phyloP scores from a whole-genome alignment of 2,329 filamentous ascomycete species.

The Graphilbum fragrans region DNA sequence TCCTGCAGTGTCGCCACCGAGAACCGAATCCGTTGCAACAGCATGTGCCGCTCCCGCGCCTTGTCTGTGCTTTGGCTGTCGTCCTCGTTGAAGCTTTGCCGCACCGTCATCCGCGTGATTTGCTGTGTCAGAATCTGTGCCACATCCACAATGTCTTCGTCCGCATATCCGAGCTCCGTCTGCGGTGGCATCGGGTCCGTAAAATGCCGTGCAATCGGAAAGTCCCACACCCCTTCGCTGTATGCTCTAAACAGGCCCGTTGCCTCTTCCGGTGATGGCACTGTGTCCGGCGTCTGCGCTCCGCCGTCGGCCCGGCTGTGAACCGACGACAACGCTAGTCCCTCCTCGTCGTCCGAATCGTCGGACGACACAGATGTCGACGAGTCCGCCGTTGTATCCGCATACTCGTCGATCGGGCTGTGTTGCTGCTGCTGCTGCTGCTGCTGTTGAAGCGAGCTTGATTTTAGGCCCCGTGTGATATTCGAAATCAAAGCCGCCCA shows the following conservation, averaged over 20 bases:
- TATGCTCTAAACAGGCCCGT: constrained; percentile 37
- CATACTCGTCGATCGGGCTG: constrained; percentile 11
- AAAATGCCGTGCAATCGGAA: constrained; percentile 42
- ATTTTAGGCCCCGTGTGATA: constrained; percentile 21
- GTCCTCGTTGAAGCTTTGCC: constrained; percentile 7
- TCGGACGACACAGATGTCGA: constrained; percentile 8
- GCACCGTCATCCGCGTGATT: constrained; percentile 26
- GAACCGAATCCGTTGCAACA: constrained; percentile 30
- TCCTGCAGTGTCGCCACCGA: constrained; percentile 36
- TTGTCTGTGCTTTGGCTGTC: constrained; percentile 24
- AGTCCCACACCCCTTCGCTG: constrained; percentile 33
- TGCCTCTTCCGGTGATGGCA: constrained; percentile 32
- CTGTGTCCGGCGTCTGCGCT: not conserved
- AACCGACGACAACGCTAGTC: constrained; percentile 34
- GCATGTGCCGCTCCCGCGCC: constrained; percentile 23
- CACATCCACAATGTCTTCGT: constrained; percentile 52
- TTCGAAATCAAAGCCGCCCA: constrained; percentile 21
- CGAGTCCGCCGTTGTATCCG: constrained; percentile 5
- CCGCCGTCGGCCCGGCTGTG: constrained; percentile 12
- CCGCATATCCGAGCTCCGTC: constrained; percentile 31
- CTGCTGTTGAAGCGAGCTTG: constrained; percentile 19
- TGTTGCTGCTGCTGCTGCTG: constrained; percentile 16
- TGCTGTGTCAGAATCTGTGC: constrained; percentile 65
- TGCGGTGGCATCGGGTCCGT: constrained; percentile 43
- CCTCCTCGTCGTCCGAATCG: constrained; percentile 28